These are phyloP conservation scores for Clarireedia monteithiana DNA, from an alignment of 2,329 filamentous ascomycete genomes.

Conservation along the genomic window DNA sequence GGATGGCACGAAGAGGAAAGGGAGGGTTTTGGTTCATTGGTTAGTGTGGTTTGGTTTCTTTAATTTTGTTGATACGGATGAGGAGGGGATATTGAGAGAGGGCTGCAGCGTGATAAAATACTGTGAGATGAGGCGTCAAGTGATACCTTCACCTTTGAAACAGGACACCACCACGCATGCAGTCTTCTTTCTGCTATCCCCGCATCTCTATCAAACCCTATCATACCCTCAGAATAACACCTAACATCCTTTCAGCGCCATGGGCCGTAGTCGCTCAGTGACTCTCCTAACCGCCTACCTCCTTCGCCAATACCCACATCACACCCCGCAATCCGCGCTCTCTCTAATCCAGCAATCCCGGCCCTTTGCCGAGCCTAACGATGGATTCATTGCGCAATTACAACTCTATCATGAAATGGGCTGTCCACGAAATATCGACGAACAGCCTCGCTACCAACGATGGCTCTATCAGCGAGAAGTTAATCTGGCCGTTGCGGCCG, in stretches of 20 bases:
- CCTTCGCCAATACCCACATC: conserved; percentile 56
- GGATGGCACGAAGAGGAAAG: conserved; percentile 41
- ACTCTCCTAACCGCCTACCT: conserved; percentile 79
- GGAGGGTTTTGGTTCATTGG: conserved; percentile 63
- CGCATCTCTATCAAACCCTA: background rate
- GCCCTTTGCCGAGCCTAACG: conserved; percentile 79
- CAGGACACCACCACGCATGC: background rate
- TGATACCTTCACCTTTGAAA: background rate
- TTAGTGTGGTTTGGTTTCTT: conserved; percentile 36
- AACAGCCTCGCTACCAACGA: conserved; percentile 71
- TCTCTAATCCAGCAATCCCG: conserved; percentile 61
- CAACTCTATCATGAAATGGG: conserved; percentile 82
- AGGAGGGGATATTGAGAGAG: no score
- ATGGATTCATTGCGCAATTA: conserved; percentile 85
- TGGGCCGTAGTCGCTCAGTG: conserved; percentile 92
- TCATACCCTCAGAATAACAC: background rate
- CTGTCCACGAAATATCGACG: conserved; percentile 61
- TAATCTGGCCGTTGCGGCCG: conserved; percentile 60
- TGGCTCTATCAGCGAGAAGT: conserved; percentile 63
- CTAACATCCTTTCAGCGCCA: conserved; percentile 55
- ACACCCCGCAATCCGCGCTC: conserved; percentile 48
- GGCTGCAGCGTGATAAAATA: background rate
- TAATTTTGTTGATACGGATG: conserved; percentile 4
- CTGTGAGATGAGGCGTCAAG: background rate
- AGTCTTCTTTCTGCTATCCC: background rate